Conservation (phyloP, 805 yeast species). For the Spencermartinsiella europaea region DNA sequence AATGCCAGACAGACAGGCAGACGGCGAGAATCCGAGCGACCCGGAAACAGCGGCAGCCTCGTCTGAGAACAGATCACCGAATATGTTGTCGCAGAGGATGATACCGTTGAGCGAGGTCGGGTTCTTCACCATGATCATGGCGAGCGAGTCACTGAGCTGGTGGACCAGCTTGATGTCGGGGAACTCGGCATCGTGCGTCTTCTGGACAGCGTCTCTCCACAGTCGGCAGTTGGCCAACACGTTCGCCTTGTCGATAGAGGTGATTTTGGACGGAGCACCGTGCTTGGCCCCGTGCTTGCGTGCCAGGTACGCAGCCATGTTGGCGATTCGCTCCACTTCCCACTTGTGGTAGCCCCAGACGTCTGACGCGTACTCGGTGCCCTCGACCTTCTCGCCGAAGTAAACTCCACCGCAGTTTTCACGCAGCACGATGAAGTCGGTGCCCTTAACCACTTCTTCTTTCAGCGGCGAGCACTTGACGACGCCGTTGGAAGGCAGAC, state of each 20-base stretch:
- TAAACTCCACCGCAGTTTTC: conserved; percentile 93
- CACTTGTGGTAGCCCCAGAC: conserved; percentile 83
- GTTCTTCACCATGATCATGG: conserved; percentile 87
- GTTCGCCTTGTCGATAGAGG: conserved; percentile 94
- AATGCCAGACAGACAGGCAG: conserved; percentile 87
- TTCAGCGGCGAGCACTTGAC: conserved; percentile 78
- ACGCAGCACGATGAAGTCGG: conserved; percentile 82
- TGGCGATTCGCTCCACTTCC: conserved; percentile 87
- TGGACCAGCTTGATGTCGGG: conserved; percentile 81
- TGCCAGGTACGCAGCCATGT: conserved; percentile 96
- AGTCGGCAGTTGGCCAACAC: conserved; percentile 89
- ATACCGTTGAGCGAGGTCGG: conserved; percentile 90
- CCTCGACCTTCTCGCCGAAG: conserved; percentile 88
- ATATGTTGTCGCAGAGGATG: conserved; percentile 87
- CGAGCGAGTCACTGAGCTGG: conserved; percentile 95
- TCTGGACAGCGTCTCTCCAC: conserved; percentile 91
- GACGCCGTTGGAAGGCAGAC: conserved; percentile 73
- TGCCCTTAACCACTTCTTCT: conserved; percentile 72
- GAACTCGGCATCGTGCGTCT: conserved; percentile 76
- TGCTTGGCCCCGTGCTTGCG: conserved; percentile 40
- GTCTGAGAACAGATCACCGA: conserved; percentile 94
- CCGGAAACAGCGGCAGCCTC: conserved; percentile 98
- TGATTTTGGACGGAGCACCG: conserved; percentile 82
- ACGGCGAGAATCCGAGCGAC: conserved; percentile 86
- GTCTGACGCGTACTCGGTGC: conserved; percentile 79